Evolutionary conservation across 257 asterid genomes (phyloP).

Genomic region (Salvia rosmarinus): DNA sequence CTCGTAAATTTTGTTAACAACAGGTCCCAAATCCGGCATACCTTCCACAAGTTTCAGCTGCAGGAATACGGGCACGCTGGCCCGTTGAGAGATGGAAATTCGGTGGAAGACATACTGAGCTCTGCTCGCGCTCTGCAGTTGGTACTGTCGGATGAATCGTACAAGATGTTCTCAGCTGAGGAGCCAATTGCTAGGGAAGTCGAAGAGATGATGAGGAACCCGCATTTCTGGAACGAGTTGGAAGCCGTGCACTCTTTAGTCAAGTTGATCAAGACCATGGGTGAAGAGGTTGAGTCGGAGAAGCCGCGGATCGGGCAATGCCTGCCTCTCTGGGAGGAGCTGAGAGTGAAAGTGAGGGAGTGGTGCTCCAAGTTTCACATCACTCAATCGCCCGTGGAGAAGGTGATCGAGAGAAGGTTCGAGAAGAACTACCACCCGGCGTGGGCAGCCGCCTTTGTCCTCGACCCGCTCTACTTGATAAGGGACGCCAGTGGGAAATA

Average conservation of each 20-base stretch:
- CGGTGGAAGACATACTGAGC: slow-evolving; percentile 77
- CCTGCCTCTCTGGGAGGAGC: slow-evolving; percentile 92
- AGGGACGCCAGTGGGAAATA: slow-evolving; percentile 87
- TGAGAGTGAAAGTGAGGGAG: slow-evolving; percentile 64
- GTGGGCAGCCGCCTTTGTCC: slow-evolving; percentile 93
- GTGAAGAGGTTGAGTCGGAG: slow-evolving; percentile 72
- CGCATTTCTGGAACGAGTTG: slow-evolving; percentile 86
- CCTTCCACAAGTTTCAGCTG: slow-evolving; percentile 72
- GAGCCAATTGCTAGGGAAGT: slow-evolving; percentile 73
- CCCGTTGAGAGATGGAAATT: slow-evolving; percentile 56
- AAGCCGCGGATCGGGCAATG: slow-evolving; percentile 90
- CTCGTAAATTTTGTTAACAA: slow-evolving; percentile 71
- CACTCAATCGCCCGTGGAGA: slow-evolving; percentile 63
- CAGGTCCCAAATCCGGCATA: slow-evolving; percentile 64
- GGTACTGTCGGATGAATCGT: slow-evolving; percentile 69
- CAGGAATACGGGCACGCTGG: slow-evolving; percentile 90
- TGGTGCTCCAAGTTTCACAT: slow-evolving; percentile 83
- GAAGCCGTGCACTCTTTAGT: slow-evolving; percentile 81
- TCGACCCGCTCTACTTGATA: slow-evolving; percentile 80
- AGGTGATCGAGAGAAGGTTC: slow-evolving; percentile 66
- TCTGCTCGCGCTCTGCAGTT: slow-evolving; percentile 89
- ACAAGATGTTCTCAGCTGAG: slow-evolving; percentile 56
- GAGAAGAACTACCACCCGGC: slow-evolving; percentile 90
- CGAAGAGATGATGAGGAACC: slow-evolving; percentile 86
- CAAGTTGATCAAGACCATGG: slow-evolving; percentile 63